Evolutionary conservation across 2,329 filamentous ascomycete species (phyloP), one percentile per base, ranked within the genome.

Genomic region (Calonectria pauciramosa): DNA sequence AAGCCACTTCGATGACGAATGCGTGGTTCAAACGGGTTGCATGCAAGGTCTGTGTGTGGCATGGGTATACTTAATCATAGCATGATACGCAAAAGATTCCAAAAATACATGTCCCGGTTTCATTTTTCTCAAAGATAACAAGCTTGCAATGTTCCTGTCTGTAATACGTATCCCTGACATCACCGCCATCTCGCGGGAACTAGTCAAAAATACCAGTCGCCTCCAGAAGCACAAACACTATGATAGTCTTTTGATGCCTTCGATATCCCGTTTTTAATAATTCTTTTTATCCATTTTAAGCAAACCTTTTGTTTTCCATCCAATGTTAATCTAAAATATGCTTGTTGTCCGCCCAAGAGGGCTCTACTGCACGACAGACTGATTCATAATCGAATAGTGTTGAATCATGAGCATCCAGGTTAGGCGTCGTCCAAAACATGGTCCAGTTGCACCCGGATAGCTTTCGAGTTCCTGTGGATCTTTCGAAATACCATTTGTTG

Each of bases 401-500:
- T 74, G 88, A 85, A 44, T 88, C 86, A 73, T 90, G 88, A 60
- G 90, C 86, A 54, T 91, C 86, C 71, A 93, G 88, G 60, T 91
- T 91, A 0, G 91, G 89, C 1, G 94, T 97, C 2, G 97, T 99
- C 96, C 97, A 99, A 82, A 99, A 99, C 96, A 99, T 98, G 4
- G 96, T 95, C 97, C 97, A 99, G 79, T 96, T 93, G 59, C 91
- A 94, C n/a, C 91, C 92, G 0, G 90, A 89, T 47, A 99, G 86
- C 86, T 97, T 97, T 90, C 93, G 94, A 2, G 93, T 96, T 0
- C 97, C 97, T 63, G 91, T 88, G 3, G 95, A 95, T 63, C 97
- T 90, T 86, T 99, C 97, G 86, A 99, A 98, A 84, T 99, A 99
- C 97, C 97, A 99, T 83, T 98, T 98, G 83, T 99, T 99, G 6